These are phyloP conservation scores for Niebla homalea DNA, from an alignment of 495 filamentous ascomycete species.

Conservation along the genomic window DNA sequence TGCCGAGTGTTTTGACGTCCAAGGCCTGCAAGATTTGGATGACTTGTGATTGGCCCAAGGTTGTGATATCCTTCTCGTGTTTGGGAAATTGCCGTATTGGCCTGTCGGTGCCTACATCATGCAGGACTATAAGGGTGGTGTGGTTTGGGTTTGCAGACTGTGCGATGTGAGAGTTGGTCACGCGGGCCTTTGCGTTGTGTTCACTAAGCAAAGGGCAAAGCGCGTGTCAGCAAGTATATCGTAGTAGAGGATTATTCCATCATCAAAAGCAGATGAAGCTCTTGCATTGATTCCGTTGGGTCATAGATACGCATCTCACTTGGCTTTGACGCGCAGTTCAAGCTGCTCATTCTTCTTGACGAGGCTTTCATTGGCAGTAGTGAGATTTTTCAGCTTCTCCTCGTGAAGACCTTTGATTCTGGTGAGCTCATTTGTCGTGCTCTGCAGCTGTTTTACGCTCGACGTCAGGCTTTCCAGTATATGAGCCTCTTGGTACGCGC, in stretches of 20 bases:
- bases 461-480: conserved; percentile 9
- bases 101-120: conserved; percentile 12
- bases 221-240: neutral
- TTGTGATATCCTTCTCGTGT: conserved; percentile 10
- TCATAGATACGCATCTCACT: neutral
- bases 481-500: conserved; percentile 14
- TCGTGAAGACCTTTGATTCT: conserved; percentile 9
- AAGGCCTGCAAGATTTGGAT: conserved; percentile 11
- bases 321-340: conserved; percentile 11
- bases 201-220: conserved; percentile 2
- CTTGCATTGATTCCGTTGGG: neutral
- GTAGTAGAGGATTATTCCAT: neutral
- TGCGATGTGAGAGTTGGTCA: conserved; percentile 8
- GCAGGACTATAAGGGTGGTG: conserved; percentile 10
- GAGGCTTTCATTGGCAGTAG: neutral
- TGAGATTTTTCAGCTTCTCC: conserved; percentile 11
- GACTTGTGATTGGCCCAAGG: conserved; percentile 7
- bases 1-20: conserved; percentile 1
- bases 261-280: neutral
- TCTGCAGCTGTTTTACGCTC: conserved; percentile 5
- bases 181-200: conserved; percentile 14
- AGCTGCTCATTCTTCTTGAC: conserved; percentile 8
- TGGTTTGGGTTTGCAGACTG: conserved; percentile 6
- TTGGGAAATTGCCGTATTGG: conserved; percentile 13
- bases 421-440: conserved; percentile 2